Conservation (phyloP, 305 asterid genomes). For the Solanum chacoense region DNA sequence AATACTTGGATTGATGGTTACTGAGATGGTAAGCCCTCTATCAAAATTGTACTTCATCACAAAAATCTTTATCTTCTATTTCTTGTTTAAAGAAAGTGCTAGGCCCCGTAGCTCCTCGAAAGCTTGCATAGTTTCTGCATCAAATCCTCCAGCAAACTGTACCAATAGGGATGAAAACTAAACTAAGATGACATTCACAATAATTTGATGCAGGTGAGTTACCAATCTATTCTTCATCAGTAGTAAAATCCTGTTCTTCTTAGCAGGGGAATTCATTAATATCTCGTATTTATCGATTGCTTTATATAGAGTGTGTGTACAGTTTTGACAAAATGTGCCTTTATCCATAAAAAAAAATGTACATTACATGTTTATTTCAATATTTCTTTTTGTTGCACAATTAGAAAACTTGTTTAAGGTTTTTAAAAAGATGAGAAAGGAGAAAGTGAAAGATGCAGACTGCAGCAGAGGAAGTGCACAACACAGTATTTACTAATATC, state of each 20-base stretch:
- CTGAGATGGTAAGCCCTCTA: constrained; percentile 57
- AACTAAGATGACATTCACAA: background rate
- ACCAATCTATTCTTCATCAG: background rate
- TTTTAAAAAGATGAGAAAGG: background rate
- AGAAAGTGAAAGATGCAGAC: background rate
- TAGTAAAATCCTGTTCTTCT: background rate
- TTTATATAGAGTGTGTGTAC: background rate
- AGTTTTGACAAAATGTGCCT: background rate
- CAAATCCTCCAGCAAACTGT: constrained; percentile 99
- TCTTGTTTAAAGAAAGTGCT: constrained; percentile 63
- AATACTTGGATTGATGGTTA: constrained; percentile 18
- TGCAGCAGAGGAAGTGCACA: background rate
- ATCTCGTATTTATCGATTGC: background rate
- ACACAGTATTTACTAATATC: background rate
- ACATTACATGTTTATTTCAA: background rate
- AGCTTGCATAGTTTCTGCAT: constrained; percentile 92
- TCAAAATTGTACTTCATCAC: constrained; percentile 2
- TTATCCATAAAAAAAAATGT: background rate
- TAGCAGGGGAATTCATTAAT: background rate
- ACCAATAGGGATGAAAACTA: background rate
- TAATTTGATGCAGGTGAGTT: background rate
- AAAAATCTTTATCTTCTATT: constrained; percentile 8
- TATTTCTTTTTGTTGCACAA: background rate
- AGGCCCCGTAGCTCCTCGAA: constrained; percentile 88
- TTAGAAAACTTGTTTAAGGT: background rate